Evolutionary conservation across 2,329 filamentous ascomycete species (phyloP).

Genomic region (Arthrocladium fulminans): DNA sequence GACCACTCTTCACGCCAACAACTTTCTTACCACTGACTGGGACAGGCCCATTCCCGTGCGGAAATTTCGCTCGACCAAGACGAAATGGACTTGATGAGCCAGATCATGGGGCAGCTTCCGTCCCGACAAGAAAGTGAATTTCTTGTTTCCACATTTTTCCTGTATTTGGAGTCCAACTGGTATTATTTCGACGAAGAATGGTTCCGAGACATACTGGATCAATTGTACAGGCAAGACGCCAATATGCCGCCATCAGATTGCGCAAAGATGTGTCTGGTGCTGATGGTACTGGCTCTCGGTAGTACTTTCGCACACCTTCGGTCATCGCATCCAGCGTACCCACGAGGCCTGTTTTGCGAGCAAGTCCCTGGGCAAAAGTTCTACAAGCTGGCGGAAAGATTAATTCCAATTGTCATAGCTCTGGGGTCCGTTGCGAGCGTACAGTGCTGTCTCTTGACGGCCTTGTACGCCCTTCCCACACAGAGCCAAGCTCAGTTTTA

Average conservation of each 20-base stretch:
- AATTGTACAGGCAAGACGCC: too few relatives aligned
- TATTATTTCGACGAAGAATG: too few relatives aligned
- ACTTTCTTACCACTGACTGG: too few relatives aligned
- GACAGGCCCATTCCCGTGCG: too few relatives aligned
- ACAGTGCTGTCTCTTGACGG: not conserved
- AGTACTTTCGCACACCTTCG: not conserved
- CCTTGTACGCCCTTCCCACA: not conserved
- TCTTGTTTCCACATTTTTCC: too few relatives aligned
- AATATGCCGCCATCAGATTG: not conserved
- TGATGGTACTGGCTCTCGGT: not conserved
- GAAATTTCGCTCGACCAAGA: too few relatives aligned
- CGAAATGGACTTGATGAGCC: too few relatives aligned
- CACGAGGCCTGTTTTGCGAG: not conserved
- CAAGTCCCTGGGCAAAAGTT: not conserved
- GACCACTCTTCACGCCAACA: too few relatives aligned
- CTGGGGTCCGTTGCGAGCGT: not conserved
- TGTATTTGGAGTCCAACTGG: too few relatives aligned
- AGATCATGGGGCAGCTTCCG: too few relatives aligned
- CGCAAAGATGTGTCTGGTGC: not conserved
- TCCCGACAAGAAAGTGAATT: too few relatives aligned
- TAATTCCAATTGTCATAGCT: not conserved
- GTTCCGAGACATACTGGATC: too few relatives aligned
- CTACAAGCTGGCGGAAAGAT: not conserved
- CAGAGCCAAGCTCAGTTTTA: not conserved
- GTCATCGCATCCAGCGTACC: not conserved